A percentile compares a stretch with the other conserved stretches of the same genome.
These are phyloP conservation scores for Kluyveromyces dobzhanskii DNA, from an alignment of 805 yeast genomes.

Conservation along the genomic window DNA sequence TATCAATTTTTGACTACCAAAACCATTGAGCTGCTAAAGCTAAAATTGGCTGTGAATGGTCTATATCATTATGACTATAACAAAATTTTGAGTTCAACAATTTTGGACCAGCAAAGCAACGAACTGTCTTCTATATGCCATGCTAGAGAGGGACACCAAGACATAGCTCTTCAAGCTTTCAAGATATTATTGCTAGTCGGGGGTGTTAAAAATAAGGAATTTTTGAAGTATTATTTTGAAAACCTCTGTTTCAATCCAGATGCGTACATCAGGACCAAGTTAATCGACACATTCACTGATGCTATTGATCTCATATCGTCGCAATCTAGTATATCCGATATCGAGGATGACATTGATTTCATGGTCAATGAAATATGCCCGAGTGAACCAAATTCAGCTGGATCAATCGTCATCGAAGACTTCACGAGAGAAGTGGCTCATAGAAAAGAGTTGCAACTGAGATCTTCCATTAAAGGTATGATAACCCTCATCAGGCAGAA, in stretches of 20 bases:
- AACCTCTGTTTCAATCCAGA: slow-evolving; percentile 49
- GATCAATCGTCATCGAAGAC: slow-evolving; percentile 14
- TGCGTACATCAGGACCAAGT: slow-evolving; percentile 39
- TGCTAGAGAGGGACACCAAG: slow-evolving; percentile 29
- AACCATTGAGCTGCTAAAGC: slow-evolving; percentile 54
- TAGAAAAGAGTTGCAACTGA: slow-evolving; percentile 17
- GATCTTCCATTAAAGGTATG: slow-evolving; percentile 23
- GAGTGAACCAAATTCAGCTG: slow-evolving; percentile 8
- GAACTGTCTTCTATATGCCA: slow-evolving; percentile 15
- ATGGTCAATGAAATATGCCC: slow-evolving; percentile 21
- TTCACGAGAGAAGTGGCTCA: slow-evolving; percentile 14
- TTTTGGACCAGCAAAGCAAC: slow-evolving; percentile 28
- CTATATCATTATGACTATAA: slow-evolving; percentile 37
- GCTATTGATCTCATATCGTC: slow-evolving; percentile 62
- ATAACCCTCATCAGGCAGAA: slow-evolving; percentile 17
- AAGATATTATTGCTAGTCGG: slow-evolving; percentile 65
- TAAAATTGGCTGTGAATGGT: slow-evolving; percentile 50
- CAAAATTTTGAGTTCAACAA: slow-evolving; percentile 51
- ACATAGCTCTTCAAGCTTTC: slow-evolving; percentile 60
- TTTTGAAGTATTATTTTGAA: slow-evolving; percentile 56
- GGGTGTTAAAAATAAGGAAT: slow-evolving; percentile 57
- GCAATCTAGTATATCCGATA: slow-evolving; percentile 46
- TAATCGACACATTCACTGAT: slow-evolving; percentile 40
- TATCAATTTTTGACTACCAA: slow-evolving; percentile 36
- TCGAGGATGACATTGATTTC: slow-evolving; percentile 57